Percentiles rank a stretch among this genome's conserved stretches.
Conservation (phyloP, 495 filamentous ascomycete species). For the Copromyces sp. region DNA sequence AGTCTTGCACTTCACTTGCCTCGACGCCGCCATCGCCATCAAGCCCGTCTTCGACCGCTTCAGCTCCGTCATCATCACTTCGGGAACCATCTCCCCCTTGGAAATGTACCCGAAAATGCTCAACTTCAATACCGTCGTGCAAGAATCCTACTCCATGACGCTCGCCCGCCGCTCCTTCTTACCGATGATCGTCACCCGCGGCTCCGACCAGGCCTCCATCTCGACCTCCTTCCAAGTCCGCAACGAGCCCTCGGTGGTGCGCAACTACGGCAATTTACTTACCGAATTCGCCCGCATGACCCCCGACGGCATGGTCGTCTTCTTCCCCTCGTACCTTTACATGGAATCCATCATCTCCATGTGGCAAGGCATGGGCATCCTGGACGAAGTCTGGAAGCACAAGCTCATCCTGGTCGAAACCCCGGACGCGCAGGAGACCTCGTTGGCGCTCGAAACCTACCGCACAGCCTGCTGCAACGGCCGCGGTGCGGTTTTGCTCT, state of each 20-base stretch:
- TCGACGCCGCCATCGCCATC: slow-evolving; percentile 97
- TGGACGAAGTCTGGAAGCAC: slow-evolving; percentile 98
- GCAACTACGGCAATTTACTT: slow-evolving; percentile 89
- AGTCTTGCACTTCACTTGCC: slow-evolving; percentile 87
- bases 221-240: slow-evolving; percentile 87
- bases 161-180: slow-evolving; percentile 90
- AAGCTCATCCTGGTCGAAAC: slow-evolving; percentile 98
- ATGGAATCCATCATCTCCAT: slow-evolving; percentile 98
- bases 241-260: slow-evolving; percentile 86
- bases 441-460: slow-evolving; percentile 90
- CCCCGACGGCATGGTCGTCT: slow-evolving; percentile 94
- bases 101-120: slow-evolving; percentile 99
- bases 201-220: slow-evolving; percentile 84
- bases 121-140: slow-evolving; percentile 78
- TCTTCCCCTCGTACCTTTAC: slow-evolving; percentile 98
- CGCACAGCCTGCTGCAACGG: slow-evolving; percentile 96
- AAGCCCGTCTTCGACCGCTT: slow-evolving; percentile 97
- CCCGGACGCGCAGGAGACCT: slow-evolving; percentile 93
- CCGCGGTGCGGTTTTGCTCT: slow-evolving; percentile 83
- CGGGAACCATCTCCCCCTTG: slow-evolving; percentile 89
- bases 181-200: slow-evolving; percentile 94
- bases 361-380: slow-evolving; percentile 97
- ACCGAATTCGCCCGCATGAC: slow-evolving; percentile 92
- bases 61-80: slow-evolving; percentile 95
- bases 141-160: slow-evolving; percentile 96